Conservation (phyloP, 495 filamentous ascomycete genomes). For the Rhizodiscina lignyota region DNA sequence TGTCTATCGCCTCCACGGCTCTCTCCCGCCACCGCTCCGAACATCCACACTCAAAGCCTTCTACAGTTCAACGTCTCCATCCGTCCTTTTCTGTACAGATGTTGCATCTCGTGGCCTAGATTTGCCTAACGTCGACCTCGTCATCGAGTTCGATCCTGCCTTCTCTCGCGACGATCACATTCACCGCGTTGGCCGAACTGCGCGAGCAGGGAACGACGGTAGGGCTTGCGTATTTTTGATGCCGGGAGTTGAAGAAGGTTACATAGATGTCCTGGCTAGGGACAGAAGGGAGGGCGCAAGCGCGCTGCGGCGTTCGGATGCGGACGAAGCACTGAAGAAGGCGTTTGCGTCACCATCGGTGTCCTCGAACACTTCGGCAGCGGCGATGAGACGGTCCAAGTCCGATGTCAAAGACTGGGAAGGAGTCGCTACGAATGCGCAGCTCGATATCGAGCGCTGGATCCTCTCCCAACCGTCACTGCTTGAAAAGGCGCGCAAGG, state of each 20-base stretch:
- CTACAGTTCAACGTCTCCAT: conserved; percentile 40
- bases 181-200: conserved; percentile 87
- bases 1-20: conserved; percentile 82
- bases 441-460: conserved; percentile 60
- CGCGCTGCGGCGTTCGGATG: conserved; percentile 33
- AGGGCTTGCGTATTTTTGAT: conserved; percentile 76
- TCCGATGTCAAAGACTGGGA: conserved; percentile 36
- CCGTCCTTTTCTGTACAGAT: conserved; percentile 81
- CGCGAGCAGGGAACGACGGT: conserved; percentile 79
- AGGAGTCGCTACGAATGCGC: conserved; percentile 56
- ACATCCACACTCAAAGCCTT: conserved; percentile 72
- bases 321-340: conserved; percentile 43
- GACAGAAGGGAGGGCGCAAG: conserved; percentile 39
- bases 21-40: conserved; percentile 72
- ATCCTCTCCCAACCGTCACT: conserved; percentile 38
- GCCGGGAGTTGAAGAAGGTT: conserved; percentile 80
- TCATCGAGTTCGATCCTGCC: conserved; percentile 88
- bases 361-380: conserved; percentile 17
- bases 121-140: conserved; percentile 80
- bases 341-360: conserved; percentile 33
- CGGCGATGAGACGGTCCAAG: conserved; percentile 13
- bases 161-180: conserved; percentile 84
- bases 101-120: conserved; percentile 90
- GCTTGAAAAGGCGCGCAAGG: conserved; percentile 59
- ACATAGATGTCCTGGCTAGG: conserved; percentile 54